Conservation (phyloP, 768 basidiomycete genomes). For the Trametes cubensis region DNA sequence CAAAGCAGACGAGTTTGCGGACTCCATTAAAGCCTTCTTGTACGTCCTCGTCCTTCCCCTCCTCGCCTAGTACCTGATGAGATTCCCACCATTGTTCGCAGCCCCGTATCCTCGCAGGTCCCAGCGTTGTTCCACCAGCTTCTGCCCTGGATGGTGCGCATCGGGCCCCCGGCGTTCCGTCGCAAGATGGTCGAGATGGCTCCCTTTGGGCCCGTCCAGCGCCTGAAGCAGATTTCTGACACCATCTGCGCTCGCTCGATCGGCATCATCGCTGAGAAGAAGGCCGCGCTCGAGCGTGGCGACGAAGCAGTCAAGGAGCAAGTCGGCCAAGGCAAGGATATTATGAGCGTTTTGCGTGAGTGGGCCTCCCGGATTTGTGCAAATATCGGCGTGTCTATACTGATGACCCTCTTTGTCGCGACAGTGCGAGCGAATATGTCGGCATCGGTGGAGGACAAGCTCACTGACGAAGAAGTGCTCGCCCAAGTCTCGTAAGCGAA, state of each 20-base stretch:
- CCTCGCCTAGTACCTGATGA: too few relatives aligned
- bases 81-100: too few relatives aligned
- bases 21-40: too few relatives aligned
- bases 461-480: constrained; percentile 21
- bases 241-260: not conserved
- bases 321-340: constrained; percentile 26
- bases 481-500: constrained; percentile 20
- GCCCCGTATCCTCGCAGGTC: too few relatives aligned
- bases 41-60: too few relatives aligned
- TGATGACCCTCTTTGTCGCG: not conserved
- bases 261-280: constrained; percentile 11
- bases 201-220: not conserved
- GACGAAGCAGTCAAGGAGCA: constrained; percentile 18
- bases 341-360: constrained; percentile 26
- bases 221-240: not conserved
- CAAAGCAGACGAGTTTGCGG: too few relatives aligned
- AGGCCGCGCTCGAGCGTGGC: constrained; percentile 12
- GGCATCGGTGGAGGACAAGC: constrained; percentile 12
- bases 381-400: too few relatives aligned
- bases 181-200: too few relatives aligned
- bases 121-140: too few relatives aligned
- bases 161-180: too few relatives aligned
- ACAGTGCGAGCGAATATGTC: constrained; percentile 23
- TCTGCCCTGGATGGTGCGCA: too few relatives aligned
- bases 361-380: not conserved